Percentiles rank a stretch among this genome's conserved stretches.
These are phyloP conservation scores for Erucastrum elatum DNA, from an alignment of 345 rosid species.

Conservation along the genomic window DNA sequence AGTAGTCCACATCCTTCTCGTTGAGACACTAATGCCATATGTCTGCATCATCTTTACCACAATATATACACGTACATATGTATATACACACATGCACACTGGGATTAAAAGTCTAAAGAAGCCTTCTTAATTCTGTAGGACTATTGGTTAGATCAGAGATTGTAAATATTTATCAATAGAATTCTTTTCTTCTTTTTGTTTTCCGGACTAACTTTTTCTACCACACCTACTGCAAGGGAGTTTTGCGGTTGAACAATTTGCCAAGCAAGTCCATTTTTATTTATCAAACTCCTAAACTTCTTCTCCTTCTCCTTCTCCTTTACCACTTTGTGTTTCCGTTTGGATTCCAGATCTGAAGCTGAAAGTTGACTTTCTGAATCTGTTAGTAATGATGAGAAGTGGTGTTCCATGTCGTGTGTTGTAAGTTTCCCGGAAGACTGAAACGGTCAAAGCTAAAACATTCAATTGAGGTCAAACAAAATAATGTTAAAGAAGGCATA, in stretches of 20 bases:
- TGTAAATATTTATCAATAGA: background rate
- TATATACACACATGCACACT: slow-evolving; percentile 7
- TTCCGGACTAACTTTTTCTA: background rate
- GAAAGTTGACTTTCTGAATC: background rate
- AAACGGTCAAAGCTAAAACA: too few relatives aligned
- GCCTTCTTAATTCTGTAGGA: background rate
- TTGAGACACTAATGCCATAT: slow-evolving; percentile 1
- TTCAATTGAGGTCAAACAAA: too few relatives aligned
- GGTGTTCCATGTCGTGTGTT: background rate
- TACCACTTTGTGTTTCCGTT: background rate
- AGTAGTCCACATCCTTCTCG: background rate
- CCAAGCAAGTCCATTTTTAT: background rate
- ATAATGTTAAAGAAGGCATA: too few relatives aligned
- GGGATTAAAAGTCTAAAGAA: background rate
- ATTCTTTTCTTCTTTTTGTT: background rate
- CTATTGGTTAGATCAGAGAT: slow-evolving; percentile 8
- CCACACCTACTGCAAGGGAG: background rate
- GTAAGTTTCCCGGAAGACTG: background rate
- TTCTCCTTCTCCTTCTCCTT: background rate
- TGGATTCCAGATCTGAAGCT: background rate
- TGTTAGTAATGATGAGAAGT: background rate
- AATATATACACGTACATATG: background rate
- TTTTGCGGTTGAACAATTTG: background rate
- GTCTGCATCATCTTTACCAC: slow-evolving; percentile 9
- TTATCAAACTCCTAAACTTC: background rate